Evolutionary conservation across 768 basidiomycete species (phyloP), one percentile per base, ranked within the genome.

Genomic region (Cubamyces sp.): DNA sequence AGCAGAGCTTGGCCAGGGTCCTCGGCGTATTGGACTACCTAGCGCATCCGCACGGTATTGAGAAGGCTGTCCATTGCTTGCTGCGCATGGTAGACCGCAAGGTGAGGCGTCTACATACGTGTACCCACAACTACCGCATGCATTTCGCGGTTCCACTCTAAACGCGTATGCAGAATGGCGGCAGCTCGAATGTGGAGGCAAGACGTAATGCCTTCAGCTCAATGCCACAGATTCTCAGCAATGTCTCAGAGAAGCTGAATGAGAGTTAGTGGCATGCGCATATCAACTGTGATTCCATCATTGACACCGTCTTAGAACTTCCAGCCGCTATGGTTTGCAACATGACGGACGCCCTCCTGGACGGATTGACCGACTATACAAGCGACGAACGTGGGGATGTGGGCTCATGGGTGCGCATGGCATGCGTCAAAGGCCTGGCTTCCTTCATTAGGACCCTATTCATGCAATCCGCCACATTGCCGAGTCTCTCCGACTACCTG

Each of bases 371-470:
- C 19, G 96, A 99, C 76, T 99, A 98, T 71, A 90, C 92, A 5
- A 86, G 85, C 50, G 96, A 99, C 71, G 92, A 97, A 71, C 87
- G 96, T 66, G 96, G 96, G 4, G 97, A 99, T 71, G 90, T 99
- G 40, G 96, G 96, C 43, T 98, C 96, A 2, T 97, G 95, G 94
- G 83, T 95, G 54, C 91, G 96, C 64, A 82, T 91, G 7, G 85
- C 87, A 2, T 91, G 88, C 68, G 82, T 95, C 53, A 79, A 79
- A 48, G 88, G 89, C 11, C 75, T 95, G 57, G 79, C 84, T 18
- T 75, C 78, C 8, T 74, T 86, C 60, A 76, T 83, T 46, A 77
- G 81, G 67, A 76, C 82, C 25, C 68, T 92, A 3, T 79, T 90
- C 66, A 68, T 73, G 14, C 70, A 77, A 47, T 79, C 84, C 25